phyloP scores from a whole-genome alignment of 805 yeast species.

The Metschnikowia koreensis region DNA sequence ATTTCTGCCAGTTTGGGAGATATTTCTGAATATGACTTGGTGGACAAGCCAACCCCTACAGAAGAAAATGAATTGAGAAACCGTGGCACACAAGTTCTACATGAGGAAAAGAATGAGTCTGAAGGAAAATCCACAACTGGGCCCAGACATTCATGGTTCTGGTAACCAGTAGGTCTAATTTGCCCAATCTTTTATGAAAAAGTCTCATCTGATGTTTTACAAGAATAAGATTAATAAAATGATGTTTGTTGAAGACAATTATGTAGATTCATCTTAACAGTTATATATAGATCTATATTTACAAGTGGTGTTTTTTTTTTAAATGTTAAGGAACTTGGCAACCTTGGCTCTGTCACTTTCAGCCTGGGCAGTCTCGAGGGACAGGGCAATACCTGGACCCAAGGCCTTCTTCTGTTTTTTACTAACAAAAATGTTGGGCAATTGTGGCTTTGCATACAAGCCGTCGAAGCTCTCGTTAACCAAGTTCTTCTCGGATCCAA shows the following conservation, averaged over 20 bases:
- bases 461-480: constrained; percentile 79
- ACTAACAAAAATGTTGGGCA: constrained; percentile 42
- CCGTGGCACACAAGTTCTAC: background rate
- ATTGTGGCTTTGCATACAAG: constrained; percentile 45
- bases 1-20: constrained; percentile 3
- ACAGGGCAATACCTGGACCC: constrained; percentile 18
- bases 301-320: constrained; percentile 1
- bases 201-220: background rate
- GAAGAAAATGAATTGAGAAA: constrained; percentile 1
- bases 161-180: background rate
- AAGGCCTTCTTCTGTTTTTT: constrained; percentile 25
- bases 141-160: constrained; percentile 2
- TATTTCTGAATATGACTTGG: constrained; percentile 45
- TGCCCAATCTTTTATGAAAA: background rate
- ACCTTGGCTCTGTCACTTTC: constrained; percentile 31
- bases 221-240: background rate
- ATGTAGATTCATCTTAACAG: no score
- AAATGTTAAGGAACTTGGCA: constrained; percentile 29
- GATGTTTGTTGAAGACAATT: background rate
- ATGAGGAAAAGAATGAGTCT: background rate
- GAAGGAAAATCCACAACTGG: background rate
- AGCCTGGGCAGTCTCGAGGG: constrained; percentile 23
- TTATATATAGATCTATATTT: background rate
- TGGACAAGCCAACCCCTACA: constrained; percentile 16
- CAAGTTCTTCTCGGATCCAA: constrained; percentile 67